These are phyloP conservation scores for Chytriomyces hyalinus DNA, from an alignment of 192 early-diverging fungal species.

Conservation along the genomic window DNA sequence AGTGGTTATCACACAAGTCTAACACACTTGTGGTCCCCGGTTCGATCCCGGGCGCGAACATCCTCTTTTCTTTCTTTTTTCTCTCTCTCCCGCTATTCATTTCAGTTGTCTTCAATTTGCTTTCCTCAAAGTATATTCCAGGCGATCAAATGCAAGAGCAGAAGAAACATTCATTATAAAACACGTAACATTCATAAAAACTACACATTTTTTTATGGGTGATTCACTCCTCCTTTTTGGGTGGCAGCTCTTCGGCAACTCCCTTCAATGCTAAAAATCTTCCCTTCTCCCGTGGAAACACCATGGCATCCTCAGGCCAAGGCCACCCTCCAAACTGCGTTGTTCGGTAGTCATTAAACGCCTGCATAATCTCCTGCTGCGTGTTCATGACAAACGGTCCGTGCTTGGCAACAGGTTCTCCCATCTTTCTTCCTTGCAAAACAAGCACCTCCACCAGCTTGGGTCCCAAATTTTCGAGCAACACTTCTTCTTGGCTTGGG, in stretches of 20 bases:
- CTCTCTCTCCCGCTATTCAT: no score
- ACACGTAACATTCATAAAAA: no score
- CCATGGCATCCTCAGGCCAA: conserved; percentile 29
- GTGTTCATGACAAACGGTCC: conserved; percentile 68
- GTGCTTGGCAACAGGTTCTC: conserved; percentile 62
- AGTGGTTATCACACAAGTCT: no score
- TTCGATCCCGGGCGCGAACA: no score
- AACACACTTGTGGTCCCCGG: no score
- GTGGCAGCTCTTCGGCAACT: conserved; percentile 19
- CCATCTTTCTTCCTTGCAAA: conserved; percentile 61
- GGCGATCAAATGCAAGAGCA: no score
- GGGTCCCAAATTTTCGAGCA: conserved; percentile 31
- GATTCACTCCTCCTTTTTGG: not conserved
- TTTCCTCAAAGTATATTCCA: no score
- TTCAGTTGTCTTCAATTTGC: no score
- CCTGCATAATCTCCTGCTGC: conserved; percentile 52
- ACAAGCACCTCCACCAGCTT: conserved; percentile 61
- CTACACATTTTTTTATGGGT: no score
- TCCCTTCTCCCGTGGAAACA: conserved; percentile 19
- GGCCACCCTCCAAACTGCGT: conserved; percentile 43
- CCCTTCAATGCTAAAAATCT: conserved; percentile 19
- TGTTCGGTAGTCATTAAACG: conserved; percentile 29
- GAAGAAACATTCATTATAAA: no score
- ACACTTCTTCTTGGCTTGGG: conserved; percentile 47
- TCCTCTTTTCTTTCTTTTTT: no score